phyloP scores from a whole-genome alignment of 257 asterid species.

The Coffea eugenioides region DNA sequence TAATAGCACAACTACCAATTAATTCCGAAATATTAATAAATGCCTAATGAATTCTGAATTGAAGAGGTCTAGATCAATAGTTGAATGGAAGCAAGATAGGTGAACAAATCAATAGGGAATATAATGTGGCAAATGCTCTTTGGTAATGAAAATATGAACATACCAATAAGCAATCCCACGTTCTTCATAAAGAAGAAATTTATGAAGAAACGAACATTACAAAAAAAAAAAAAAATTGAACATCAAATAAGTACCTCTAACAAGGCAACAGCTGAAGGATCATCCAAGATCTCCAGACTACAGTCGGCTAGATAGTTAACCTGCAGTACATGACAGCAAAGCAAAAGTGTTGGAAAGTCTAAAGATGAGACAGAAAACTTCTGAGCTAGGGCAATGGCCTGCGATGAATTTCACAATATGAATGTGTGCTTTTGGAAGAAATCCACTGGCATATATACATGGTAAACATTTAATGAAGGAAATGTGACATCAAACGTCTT shows the following conservation, averaged over 20 bases:
- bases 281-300: conserved; percentile 91
- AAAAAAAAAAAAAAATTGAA: background rate
- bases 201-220: background rate
- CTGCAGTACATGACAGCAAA: conserved; percentile 44
- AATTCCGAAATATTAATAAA: background rate
- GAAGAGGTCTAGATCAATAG: background rate
- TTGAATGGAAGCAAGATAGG: background rate
- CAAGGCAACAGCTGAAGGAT: conserved; percentile 81
- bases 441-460: background rate
- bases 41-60: background rate
- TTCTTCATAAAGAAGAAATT: background rate
- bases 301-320: conserved; percentile 83
- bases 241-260: conserved; percentile 49
- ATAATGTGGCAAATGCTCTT: background rate
- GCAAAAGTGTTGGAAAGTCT: conserved; percentile 11
- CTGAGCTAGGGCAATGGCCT: background rate
- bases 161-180: too few species aligned
- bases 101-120: background rate
- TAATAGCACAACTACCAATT: background rate
- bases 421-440: conserved; percentile 2
- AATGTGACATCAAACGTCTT: background rate
- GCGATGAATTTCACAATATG: background rate
- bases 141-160: too few species aligned
- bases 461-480: background rate
- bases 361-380: background rate